Evolutionary conservation across 1,139 yeast genomes (phyloP), one percentile per base, ranked within the genome.

Genomic region (Sugiyamaella neomexicana): DNA sequence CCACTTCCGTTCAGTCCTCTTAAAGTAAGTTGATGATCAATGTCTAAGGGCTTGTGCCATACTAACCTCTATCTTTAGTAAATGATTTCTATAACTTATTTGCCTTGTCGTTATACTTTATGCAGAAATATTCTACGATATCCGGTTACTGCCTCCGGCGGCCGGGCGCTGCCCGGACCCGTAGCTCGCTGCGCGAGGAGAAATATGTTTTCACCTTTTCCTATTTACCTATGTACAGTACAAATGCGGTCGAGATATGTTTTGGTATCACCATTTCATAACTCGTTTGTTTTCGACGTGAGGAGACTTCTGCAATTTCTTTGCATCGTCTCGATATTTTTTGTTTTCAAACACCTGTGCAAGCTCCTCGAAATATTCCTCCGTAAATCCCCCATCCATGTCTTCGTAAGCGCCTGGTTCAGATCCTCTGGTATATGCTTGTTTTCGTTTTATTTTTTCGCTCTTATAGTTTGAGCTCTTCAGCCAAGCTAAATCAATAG

Each of bases 1-100:
- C 76, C 78, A 10, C 63, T 74, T 52, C 64, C 68, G 13, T 73
- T 74, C 60, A 67, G 73, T 59, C 78, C 78, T 16, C 58, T 74
- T 41, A 72, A 66, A 51, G 50, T 43, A 47, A 37, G 55, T 50
- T 12, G 7, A 10, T 32, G 13, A 6, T 9, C n/a, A 32, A n/a
- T 32, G 25, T 20, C 25, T 20, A 20, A 5, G 2, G 16, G 13
- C n/a, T 34, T 13, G 16, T n/a, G 38, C 8, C 34, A 29, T 13
- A 36, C 39, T 36, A 36, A 36, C 39, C 12, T 9, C 34, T 13
- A 36, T n/a, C 13, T 36, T n/a, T 36, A 36, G 39, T 36, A 36
- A 36, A n/a, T 6, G 17, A 32, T 32, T 7, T 39, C 9, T 12
- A 39, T 39, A 39, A 39, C 43, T 39, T 20, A 20, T 39, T 40